Evolutionary conservation across 2,329 filamentous ascomycete species (phyloP).

Genomic region (Harringtonia lauricola): DNA sequence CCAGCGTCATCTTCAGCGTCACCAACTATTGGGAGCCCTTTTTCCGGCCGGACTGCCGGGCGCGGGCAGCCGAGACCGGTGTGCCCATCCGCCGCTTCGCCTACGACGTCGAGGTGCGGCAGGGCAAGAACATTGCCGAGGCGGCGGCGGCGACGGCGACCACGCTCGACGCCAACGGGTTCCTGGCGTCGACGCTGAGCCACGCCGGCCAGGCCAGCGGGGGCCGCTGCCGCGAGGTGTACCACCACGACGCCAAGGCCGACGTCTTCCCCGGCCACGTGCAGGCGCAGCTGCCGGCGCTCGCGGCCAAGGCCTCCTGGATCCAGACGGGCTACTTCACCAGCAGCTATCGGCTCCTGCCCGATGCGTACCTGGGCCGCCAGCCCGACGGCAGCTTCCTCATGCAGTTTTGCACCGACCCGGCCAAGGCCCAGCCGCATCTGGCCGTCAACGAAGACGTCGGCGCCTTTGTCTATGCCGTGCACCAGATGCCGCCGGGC

Average conservation of each 20-base stretch:
- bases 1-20: constrained; percentile 40
- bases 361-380: constrained; percentile 31
- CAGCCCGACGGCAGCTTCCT: constrained; percentile 28
- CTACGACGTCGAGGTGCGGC: constrained; percentile 35
- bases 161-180: constrained; percentile 27
- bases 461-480: constrained; percentile 36
- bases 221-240: constrained; percentile 34
- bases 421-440: constrained; percentile 28
- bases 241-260: constrained; percentile 42
- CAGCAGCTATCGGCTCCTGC: constrained; percentile 34
- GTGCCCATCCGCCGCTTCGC: constrained; percentile 31
- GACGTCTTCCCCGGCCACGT: constrained; percentile 37
- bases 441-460: constrained; percentile 34
- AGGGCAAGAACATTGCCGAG: constrained; percentile 44
- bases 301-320: constrained; percentile 38
- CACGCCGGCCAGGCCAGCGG: constrained; percentile 33
- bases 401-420: constrained; percentile 34
- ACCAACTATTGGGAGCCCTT: constrained; percentile 46
- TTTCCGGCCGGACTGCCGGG: constrained; percentile 29
- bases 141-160: constrained; percentile 43
- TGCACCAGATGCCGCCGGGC: constrained; percentile 36
- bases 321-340: constrained; percentile 39
- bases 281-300: constrained; percentile 25
- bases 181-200: constrained; percentile 40
- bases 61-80: constrained; percentile 24